Conservation (phyloP, 2,329 filamentous ascomycete genomes). For the Penicillium polonicum region DNA sequence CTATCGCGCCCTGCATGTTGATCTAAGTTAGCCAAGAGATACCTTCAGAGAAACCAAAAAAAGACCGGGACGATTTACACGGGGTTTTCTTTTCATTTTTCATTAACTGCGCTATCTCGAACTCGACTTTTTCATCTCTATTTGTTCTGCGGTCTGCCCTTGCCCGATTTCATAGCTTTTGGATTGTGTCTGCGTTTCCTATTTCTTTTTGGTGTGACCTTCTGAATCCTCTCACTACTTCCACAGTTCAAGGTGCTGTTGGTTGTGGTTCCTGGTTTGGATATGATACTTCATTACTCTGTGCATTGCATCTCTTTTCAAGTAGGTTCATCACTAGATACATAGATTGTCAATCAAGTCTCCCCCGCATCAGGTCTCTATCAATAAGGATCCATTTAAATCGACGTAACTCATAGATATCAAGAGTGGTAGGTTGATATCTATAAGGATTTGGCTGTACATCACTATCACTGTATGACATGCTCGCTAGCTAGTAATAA, state of each 20-base stretch:
- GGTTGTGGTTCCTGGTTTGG: background rate
- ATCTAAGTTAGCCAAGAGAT: constrained; percentile 31
- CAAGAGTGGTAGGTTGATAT: too few species aligned
- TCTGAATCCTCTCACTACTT: background rate
- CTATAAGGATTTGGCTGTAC: background rate
- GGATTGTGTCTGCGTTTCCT: background rate
- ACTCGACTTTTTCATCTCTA: background rate
- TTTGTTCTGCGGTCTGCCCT: background rate
- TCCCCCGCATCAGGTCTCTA: background rate
- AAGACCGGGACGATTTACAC: constrained; percentile 22
- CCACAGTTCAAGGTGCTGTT: background rate
- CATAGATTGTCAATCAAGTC: background rate
- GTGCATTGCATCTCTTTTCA: background rate
- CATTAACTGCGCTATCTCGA: background rate
- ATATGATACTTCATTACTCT: background rate
- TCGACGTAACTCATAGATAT: background rate
- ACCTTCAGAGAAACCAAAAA: constrained; percentile 26
- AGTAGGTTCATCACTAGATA: background rate
- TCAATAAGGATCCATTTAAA: background rate
- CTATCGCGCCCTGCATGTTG: constrained; percentile 22
- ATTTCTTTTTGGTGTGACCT: background rate
- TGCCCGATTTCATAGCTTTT: background rate
- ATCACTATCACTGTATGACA: background rate
- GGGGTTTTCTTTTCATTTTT: constrained; percentile 4
- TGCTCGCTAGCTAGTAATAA: background rate